Conservation (phyloP, 2,329 filamentous ascomycete genomes). For the Fulvia fulva region DNA sequence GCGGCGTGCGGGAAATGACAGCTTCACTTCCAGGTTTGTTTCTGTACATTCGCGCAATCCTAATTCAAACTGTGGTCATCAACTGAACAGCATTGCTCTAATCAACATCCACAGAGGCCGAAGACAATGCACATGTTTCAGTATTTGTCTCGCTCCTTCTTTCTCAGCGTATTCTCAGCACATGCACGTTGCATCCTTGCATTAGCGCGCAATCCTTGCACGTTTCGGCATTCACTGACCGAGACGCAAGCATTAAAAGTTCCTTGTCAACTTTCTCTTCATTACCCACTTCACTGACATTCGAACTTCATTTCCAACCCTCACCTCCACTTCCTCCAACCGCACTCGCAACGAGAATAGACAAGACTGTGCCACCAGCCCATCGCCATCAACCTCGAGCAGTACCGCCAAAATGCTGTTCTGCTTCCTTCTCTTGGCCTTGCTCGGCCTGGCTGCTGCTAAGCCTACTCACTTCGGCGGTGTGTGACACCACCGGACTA, state of each 20-base stretch:
- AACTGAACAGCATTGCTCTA: not conserved
- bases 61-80: not conserved
- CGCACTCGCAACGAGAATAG: not conserved
- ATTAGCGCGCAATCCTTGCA: not conserved
- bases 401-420: not conserved
- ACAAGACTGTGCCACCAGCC: not conserved
- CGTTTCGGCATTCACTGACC: not conserved
- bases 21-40: not conserved
- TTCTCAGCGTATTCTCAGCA: not conserved
- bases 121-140: not conserved
- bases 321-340: too few relatives aligned
- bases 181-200: not conserved
- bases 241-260: not conserved
- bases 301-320: too few relatives aligned
- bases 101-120: not conserved
- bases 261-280: not conserved
- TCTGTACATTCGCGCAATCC: not conserved
- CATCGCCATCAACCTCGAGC: not conserved
- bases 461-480: not conserved
- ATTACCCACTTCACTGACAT: not conserved
- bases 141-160: not conserved
- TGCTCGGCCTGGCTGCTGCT: not conserved
- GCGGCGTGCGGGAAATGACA: not conserved
- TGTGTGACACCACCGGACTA: not conserved
- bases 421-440: constrained; percentile 3